Percentiles rank a stretch among this genome's conserved stretches.
phyloP scores from a whole-genome alignment of 371 early-diverging fungal genomes.

The Massospora cicadina region DNA sequence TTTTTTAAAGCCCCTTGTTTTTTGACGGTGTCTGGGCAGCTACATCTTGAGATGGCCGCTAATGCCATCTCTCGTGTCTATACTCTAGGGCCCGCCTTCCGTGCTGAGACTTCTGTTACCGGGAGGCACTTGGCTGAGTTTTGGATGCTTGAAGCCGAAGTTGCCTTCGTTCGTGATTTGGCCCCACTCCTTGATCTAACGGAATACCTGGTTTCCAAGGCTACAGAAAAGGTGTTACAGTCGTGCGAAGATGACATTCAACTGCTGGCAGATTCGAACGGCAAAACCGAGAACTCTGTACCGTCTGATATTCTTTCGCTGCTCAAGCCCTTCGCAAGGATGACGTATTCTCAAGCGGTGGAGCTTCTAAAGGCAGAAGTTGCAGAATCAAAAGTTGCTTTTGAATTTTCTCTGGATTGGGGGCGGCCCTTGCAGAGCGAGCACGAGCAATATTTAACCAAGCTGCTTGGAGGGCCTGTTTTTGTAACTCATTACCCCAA shows the following conservation, averaged over 20 bases:
- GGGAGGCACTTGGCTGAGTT: slow-evolving; percentile 85
- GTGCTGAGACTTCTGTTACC: slow-evolving; percentile 72
- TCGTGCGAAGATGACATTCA: not conserved
- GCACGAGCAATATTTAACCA: slow-evolving; percentile 71
- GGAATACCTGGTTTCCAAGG: slow-evolving; percentile 15
- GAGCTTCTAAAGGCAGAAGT: slow-evolving; percentile 19
- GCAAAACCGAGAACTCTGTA: slow-evolving; percentile 28
- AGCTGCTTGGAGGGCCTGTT: slow-evolving; percentile 45
- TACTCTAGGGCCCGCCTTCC: slow-evolving; percentile 68
- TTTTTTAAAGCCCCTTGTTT: slow-evolving; percentile 64
- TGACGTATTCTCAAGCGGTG: slow-evolving; percentile 73
- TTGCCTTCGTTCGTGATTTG: slow-evolving; percentile 44
- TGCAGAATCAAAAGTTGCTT: slow-evolving; percentile 16
- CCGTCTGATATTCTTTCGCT: slow-evolving; percentile 20
- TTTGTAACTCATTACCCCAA: slow-evolving; percentile 85
- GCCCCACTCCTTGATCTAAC: slow-evolving; percentile 33
- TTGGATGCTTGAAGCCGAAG: slow-evolving; percentile 90
- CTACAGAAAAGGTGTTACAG: not conserved
- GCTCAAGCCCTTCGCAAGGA: slow-evolving; percentile 45
- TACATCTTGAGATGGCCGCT: slow-evolving; percentile 70
- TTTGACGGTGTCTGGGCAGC: slow-evolving; percentile 76
- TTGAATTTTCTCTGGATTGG: slow-evolving; percentile 51
- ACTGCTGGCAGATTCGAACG: slow-evolving; percentile 18
- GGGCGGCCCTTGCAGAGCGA: slow-evolving; percentile 65
- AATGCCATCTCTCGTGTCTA: slow-evolving; percentile 64